Evolutionary conservation across 352 stramenopile species (phyloP), one percentile per base, ranked within the genome.

Genomic region (Phytophthora pluvialis): DNA sequence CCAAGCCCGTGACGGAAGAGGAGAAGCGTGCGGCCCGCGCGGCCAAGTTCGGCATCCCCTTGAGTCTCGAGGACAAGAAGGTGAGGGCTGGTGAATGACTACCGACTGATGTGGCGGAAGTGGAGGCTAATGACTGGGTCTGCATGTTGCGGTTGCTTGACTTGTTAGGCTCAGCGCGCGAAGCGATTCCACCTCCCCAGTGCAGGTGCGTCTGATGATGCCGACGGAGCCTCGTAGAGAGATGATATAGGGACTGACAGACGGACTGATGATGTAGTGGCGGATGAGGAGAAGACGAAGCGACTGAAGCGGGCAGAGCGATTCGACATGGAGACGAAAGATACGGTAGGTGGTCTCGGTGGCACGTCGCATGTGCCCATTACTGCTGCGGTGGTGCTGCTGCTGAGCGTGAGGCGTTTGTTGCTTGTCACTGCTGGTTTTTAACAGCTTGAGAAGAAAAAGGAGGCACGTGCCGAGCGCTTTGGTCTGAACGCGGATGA

Each of bases 401-500:
- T 46, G 18, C 33, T 56, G 35, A 57, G 43, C 25, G 32, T 66
- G 38, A 43, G 39, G 21, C 12, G 45, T 46, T 46, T 65, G 32
- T 32, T 53, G 26, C 10, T 40, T 29, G 18, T 61, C 15, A 47
- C 26, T 21, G 16, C 21, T 53, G 15, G 16, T 44, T 9, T 49
- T 33, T 62, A 9, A 21, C 47, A 95, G 88, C 58, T 96, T 61
- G 79, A 90, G n/a, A 75, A 87, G 63, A 94, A 94, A 72, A 94
- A 94, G 61, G 66, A 80, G 26, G 84, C 81, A 33, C 86, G 88
- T 8, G 84, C 83, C 4, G 84, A 94, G 44, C 83, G 88, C 54
- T 96, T 96, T 50, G 88, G 88, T 8, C 62, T 96, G 28, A 96
- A 94, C 38, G 86, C 70, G 16, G 86, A 96, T 54, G 73, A 86